A percentile compares a stretch with the other conserved stretches of the same genome.
phyloP scores from a whole-genome alignment of 768 basidiomycete species.

The Cystoderma amianthinum region DNA sequence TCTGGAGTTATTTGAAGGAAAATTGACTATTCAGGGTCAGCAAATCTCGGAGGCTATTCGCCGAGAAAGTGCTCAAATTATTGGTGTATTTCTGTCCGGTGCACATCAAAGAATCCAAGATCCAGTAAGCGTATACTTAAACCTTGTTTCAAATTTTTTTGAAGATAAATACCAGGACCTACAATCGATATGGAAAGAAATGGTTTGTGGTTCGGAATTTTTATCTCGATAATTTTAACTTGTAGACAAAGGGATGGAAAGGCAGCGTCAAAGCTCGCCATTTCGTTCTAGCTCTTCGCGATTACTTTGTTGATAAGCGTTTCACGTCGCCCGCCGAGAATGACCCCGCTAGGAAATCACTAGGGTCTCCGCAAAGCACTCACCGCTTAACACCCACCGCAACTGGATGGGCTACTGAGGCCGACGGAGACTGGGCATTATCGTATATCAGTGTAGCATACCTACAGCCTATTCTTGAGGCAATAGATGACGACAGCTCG shows the following conservation, averaged over 20 bases:
- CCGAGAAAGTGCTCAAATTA: neutral
- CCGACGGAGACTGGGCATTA: conserved; percentile 21
- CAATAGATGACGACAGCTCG: conserved; percentile 32
- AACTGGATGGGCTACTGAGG: neutral
- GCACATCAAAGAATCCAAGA: conserved; percentile 1
- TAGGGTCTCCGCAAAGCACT: neutral
- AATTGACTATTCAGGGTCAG: conserved; percentile 22
- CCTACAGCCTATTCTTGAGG: conserved; percentile 27
- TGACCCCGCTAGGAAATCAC: neutral
- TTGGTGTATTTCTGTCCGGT: neutral
- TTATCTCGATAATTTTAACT: too few relatives aligned
- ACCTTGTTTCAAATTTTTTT: neutral
- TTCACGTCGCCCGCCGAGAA: neutral
- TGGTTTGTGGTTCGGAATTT: conserved; percentile 21
- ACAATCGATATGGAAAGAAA: conserved; percentile 30
- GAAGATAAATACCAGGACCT: conserved; percentile 25
- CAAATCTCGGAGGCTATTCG: conserved; percentile 12
- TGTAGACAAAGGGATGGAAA: conserved; percentile 21
- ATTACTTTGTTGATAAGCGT: conserved; percentile 21
- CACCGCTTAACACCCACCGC: neutral
- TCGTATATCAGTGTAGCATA: conserved; percentile 21
- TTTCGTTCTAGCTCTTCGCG: conserved; percentile 28
- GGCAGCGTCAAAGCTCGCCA: conserved; percentile 30
- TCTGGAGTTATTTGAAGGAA: conserved; percentile 23
- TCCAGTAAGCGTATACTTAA: neutral